Percentiles rank a stretch among this genome's conserved stretches.
Evolutionary conservation across 139 green algal genomes (phyloP).

Genomic region (Closterium sp.): DNA sequence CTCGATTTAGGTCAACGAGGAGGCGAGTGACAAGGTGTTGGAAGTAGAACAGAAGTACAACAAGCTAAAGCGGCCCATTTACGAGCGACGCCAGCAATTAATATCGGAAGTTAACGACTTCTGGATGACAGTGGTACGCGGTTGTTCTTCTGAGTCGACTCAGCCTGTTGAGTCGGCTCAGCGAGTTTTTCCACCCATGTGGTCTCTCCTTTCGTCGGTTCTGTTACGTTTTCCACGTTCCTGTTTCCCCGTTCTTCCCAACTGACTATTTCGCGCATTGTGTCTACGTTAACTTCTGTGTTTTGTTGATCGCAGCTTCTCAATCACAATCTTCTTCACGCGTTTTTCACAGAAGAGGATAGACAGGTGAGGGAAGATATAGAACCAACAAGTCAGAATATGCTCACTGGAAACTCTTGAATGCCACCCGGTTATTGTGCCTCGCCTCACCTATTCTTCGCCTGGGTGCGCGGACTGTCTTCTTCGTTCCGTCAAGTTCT

Average conservation of each 20-base stretch:
- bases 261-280: not conserved
- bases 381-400: no score
- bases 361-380: conserved; percentile 22
- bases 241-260: not conserved
- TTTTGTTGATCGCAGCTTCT: conserved; percentile 46
- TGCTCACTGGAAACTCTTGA: no score
- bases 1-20: conserved; percentile 57
- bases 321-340: conserved; percentile 52
- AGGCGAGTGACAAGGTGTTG: conserved; percentile 68
- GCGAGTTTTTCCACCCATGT: no score
- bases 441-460: no score
- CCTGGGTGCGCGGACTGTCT: no score
- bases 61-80: conserved; percentile 58
- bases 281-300: not conserved
- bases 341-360: conserved; percentile 62
- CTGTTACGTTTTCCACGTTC: not conserved
- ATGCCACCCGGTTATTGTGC: no score
- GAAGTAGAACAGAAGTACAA: conserved; percentile 73
- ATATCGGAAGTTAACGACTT: conserved; percentile 59
- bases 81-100: conserved; percentile 56
- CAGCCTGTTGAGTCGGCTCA: no score
- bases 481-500: not conserved
- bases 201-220: no score
- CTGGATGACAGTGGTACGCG: conserved; percentile 54
- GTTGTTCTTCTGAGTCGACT: no score